Evolutionary conservation across 441 rosid genomes (phyloP), one percentile per base, ranked within the genome.

Genomic region (Populus hybrid): DNA sequence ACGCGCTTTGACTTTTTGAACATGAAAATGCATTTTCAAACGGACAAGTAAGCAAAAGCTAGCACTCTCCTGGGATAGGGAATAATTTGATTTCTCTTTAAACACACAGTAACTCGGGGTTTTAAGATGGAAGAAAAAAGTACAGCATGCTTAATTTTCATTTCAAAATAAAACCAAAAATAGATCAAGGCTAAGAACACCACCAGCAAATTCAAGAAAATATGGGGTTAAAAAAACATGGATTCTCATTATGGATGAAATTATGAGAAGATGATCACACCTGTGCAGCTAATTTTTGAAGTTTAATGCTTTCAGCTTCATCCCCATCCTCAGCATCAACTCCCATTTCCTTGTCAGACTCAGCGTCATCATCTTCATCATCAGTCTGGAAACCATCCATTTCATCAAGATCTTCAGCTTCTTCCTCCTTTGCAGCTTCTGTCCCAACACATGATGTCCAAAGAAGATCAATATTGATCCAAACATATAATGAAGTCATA

Each of bases 341-440:
- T 57, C 93, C 94, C 97, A 92, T 92, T 74, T 90, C 97, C 82
- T 84, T 91, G 82, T 92, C 97, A 74, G 90, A 91, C 46, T 89
- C 96, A 76, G 63, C 90, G 14, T 96, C 92, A 77, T 91, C 95
- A 63, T 89, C 97, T n/a, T 95, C 99, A 65, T 92, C 97, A 84
- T 94, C 98, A 57, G 91, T 83, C 74, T 87, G 89, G 84, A 90
- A 91, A 76, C 97, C 98, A 86, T 96, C 97, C 98, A 94, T 96
- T 75, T 89, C 90, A 86, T 92, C 98, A 81, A 92, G 97, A 80
- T 92, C 97, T 79, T 93, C 99, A 68, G 85, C 96, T 82, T 85
- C 97, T 72, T 83, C 98, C 59, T 83, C 98, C 84, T 96, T 94
- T 11, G 92, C 96, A 84, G 95, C 88, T 87, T 94, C 98, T 96